Evolutionary conservation across 371 early-diverging fungal species (phyloP).

Genomic region (Apophysomyces elegans): DNA sequence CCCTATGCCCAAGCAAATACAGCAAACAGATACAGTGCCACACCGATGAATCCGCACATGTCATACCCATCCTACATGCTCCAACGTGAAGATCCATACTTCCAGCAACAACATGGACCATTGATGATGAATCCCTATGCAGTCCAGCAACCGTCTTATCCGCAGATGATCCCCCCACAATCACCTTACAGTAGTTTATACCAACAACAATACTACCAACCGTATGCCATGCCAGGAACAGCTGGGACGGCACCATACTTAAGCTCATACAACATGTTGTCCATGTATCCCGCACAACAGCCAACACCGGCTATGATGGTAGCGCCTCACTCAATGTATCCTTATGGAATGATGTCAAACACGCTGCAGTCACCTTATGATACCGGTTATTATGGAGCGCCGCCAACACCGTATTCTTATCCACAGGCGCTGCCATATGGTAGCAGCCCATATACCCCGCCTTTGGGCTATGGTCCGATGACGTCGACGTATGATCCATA

Average conservation of each 20-base stretch:
- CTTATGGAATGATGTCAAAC: neutral
- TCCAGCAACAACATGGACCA: neutral
- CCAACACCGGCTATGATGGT: neutral
- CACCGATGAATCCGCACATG: constrained; percentile 3
- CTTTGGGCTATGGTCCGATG: neutral
- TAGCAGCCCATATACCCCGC: neutral
- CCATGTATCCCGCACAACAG: neutral
- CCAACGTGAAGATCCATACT: constrained; percentile 2
- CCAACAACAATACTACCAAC: constrained; percentile 2
- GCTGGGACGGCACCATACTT: neutral
- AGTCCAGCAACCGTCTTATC: neutral
- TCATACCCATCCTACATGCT: neutral
- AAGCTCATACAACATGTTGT: neutral
- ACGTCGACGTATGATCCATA: neutral
- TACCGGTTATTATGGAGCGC: neutral
- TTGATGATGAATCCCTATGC: constrained; percentile 6
- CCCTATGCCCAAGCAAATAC: neutral
- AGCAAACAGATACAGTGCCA: neutral
- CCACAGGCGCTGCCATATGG: neutral
- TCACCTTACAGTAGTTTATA: neutral
- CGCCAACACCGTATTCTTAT: neutral
- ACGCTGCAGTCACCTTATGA: neutral
- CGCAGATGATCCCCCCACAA: neutral
- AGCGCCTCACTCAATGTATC: constrained; percentile 1
- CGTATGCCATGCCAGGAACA: neutral